These are phyloP conservation scores for Syzygium grande DNA, from an alignment of 345 rosid genomes.

Conservation along the genomic window DNA sequence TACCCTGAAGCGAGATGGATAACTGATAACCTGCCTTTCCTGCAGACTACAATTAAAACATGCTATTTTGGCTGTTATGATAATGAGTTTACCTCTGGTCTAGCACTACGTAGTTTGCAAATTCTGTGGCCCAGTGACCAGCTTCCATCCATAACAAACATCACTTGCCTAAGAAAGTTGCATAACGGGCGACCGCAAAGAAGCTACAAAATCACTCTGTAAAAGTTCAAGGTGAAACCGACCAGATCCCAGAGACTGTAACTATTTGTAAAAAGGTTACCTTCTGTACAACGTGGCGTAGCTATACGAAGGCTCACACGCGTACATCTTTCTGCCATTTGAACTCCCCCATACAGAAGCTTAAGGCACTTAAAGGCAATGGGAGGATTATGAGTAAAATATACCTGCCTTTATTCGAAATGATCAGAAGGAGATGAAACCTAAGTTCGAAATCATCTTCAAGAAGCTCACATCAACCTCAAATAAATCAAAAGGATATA, in stretches of 20 bases:
- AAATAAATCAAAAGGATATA: neutral
- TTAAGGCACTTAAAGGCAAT: neutral
- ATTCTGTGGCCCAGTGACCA: neutral
- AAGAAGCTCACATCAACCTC: neutral
- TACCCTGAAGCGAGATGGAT: neutral
- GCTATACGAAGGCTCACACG: slow-evolving; percentile 4
- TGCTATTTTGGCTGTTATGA: neutral
- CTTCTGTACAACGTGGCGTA: neutral
- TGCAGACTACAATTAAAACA: neutral
- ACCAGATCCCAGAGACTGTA: neutral
- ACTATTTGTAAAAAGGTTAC: neutral
- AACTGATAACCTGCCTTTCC: neutral
- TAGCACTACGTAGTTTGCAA: neutral
- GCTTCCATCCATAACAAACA: neutral
- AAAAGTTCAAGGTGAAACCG: neutral
- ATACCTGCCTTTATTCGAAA: neutral
- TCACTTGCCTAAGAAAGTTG: neutral
- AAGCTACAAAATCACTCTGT: neutral
- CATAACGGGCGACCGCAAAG: neutral
- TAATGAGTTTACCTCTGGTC: neutral
- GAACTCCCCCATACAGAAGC: neutral
- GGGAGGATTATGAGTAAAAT: neutral
- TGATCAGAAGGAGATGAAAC: neutral
- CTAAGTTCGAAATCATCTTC: neutral
- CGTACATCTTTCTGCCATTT: neutral